Evolutionary conservation across 164 flowering plant genomes (phyloP).

Genomic region (Taxillus chinensis): DNA sequence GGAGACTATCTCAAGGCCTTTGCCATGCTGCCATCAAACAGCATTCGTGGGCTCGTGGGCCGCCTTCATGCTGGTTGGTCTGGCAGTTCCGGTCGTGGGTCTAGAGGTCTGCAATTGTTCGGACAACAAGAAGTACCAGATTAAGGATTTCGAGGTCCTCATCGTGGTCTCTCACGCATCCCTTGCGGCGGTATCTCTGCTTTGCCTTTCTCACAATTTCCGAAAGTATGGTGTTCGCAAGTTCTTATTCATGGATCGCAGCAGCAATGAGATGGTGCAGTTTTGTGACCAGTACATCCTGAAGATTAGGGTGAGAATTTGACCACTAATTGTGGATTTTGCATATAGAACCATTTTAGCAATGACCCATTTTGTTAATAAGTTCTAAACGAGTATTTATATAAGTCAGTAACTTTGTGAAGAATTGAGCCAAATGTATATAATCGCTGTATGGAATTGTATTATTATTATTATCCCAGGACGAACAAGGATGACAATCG

Average conservation of each 20-base stretch:
- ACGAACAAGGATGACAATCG: constrained; percentile 38
- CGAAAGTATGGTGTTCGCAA: constrained; percentile 63
- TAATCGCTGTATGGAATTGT: too few relatives aligned
- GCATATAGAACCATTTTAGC: too few relatives aligned
- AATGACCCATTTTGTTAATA: too few relatives aligned
- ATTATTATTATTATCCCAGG: too few relatives aligned
- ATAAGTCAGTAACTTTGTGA: too few relatives aligned
- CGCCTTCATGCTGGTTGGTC: constrained; percentile 37
- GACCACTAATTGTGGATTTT: too few relatives aligned
- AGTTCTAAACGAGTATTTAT: too few relatives aligned
- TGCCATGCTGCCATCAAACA: constrained; percentile 42
- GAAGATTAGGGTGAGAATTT: constrained; percentile 54
- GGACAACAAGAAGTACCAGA: constrained; percentile 42
- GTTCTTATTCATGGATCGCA: constrained; percentile 74
- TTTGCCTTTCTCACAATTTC: constrained; percentile 59
- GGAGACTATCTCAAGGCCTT: constrained; percentile 40
- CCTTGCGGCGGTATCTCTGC: constrained; percentile 60
- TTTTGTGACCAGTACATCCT: constrained; percentile 38
- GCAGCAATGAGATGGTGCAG: constrained; percentile 33
- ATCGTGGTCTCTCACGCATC: constrained; percentile 53
- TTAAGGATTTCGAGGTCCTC: constrained; percentile 50
- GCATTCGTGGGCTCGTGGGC: constrained; percentile 43
- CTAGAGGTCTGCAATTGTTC: constrained; percentile 44
- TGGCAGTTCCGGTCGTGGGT: constrained; percentile 38
- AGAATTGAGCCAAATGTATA: too few relatives aligned